Conservation (phyloP, 2,329 filamentous ascomycete genomes). For the Colletotrichum orchidophilum region DNA sequence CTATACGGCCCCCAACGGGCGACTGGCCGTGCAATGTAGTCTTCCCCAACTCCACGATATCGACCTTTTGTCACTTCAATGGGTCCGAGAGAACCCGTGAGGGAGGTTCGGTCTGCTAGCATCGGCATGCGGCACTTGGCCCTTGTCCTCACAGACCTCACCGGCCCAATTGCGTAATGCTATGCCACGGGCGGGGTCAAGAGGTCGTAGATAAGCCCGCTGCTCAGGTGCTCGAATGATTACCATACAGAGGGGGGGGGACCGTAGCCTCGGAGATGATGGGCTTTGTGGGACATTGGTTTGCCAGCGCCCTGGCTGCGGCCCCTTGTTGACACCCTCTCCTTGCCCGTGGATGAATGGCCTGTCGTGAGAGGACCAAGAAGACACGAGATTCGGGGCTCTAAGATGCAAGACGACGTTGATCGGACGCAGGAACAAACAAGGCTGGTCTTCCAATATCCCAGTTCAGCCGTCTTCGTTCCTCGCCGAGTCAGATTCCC, state of each 20-base stretch:
- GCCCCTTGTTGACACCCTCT: background rate
- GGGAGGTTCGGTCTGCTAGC: background rate
- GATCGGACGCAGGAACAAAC: slow-evolving; percentile 19
- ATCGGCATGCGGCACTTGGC: slow-evolving; percentile 17
- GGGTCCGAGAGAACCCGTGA: background rate
- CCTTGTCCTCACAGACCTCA: background rate
- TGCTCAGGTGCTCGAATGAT: background rate
- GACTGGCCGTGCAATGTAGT: no score
- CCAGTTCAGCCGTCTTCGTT: background rate
- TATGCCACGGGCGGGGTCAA: slow-evolving; percentile 18
- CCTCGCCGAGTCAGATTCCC: slow-evolving; percentile 5
- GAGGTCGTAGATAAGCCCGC: background rate
- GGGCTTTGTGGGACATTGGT: slow-evolving; percentile 7
- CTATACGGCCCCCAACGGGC: background rate
- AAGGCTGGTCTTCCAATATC: background rate
- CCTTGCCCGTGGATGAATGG: background rate
- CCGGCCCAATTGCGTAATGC: slow-evolving; percentile 22
- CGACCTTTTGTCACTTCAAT: background rate
- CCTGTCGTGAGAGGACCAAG: background rate
- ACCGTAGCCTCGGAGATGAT: slow-evolving; percentile 14
- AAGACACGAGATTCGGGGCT: slow-evolving; percentile 1
- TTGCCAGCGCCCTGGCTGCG: background rate
- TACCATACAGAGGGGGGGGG: background rate
- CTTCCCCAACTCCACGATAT: background rate
- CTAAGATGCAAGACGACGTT: slow-evolving; percentile 22